Evolutionary conservation across 2,329 filamentous ascomycete genomes (phyloP), one percentile per base, ranked within the genome.

Genomic region (Fusarium protoensiforme): DNA sequence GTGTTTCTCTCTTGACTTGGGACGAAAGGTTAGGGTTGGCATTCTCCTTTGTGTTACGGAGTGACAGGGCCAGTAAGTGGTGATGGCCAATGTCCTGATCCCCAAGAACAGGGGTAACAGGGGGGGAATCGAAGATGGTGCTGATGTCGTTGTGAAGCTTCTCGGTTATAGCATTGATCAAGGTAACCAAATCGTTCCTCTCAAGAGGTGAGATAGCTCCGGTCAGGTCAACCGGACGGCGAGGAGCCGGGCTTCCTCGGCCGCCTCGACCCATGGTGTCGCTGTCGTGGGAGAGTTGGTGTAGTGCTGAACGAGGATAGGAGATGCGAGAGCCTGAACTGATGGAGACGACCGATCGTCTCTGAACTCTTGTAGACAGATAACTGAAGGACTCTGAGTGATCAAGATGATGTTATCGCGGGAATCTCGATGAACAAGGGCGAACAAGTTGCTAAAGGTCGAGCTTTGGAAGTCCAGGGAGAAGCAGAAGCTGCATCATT

Each of bases 101-200:
- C 20, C 69, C 76, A 5, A 77, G 64, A 39, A 81, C 73, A 22
- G 82, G 80, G 9, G 80, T 78, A 36, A 79, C 77, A 18, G 81
- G 80, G 24, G 86, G 82, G 7, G 82, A 84, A 72, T 90, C 87
- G 71, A 91, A 91, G 66, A 85, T 84, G 60, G 85, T 83, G 69
- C 79, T 83, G 66, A 91, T 83, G 43, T 89, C 85, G 60, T 84
- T 85, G 64, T 87, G 84, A 83, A 92, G 89, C 39, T 83, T 83
- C 57, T 91, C 89, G 38, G 86, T 87, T 69, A 90, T 87, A 53
- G 84, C 84, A 29, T 79, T 83, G 65, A 89, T 80, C 14, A 92
- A 83, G 5, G 83, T 81, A n/a, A 83, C 80, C 43, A 92, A 79
- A 65, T 91, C 88, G 35, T 83, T 82, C 73, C 84, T 86, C 75